Base-by-base conservation (phyloP, 306 rosid genomes). In the Castanea crenata region DNA sequence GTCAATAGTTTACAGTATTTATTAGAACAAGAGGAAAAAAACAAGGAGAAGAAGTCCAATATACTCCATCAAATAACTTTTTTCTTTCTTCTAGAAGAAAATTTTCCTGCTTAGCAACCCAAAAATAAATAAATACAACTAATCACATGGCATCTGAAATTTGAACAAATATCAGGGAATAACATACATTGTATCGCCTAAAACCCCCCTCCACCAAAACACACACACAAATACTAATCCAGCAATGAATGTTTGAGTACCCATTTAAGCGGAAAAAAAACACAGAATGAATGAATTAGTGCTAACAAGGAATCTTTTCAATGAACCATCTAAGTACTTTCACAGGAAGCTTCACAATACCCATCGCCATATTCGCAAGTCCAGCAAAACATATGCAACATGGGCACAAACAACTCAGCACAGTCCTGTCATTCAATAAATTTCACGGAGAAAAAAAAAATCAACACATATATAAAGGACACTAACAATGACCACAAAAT, bases 361-460 rank as follows among this genome's bases (percentile, higher is more conserved):
- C 73, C 81, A 89, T 69, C 6, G 97, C 98, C 86, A 94, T 34
- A 72, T 92, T 92, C 0, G 93, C 97, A 75, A 94, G 44, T 77
- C 90, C 93, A 1, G 84, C 38, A 7, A 86, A 88, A 75, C 98
- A 92, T 14, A 87, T 67, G 87, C 96, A 94, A 62, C 97, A 94
- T 0, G 98, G 98, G 78, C 98, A 94, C 82, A 90, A 69, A 70
- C 96, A 90, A 81, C 98, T 89, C 88, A 94, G 64, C 61, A 89
- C 79, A 4, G 89, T 58, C 83, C 98, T 92, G 91, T 83, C 8
- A 68, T 44, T 14, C 34, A 13, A 61, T 8, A 11, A 76, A 31
- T 16, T 44, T 69, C 18, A 19, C 1, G 25, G 3, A 14, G 5
- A 15, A 71, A 55, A 38, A 9, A 9, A 2, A 7, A 31, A 6